Base-by-base conservation (phyloP, 2,329 filamentous ascomycete genomes). In the Fusarium illudens region DNA sequence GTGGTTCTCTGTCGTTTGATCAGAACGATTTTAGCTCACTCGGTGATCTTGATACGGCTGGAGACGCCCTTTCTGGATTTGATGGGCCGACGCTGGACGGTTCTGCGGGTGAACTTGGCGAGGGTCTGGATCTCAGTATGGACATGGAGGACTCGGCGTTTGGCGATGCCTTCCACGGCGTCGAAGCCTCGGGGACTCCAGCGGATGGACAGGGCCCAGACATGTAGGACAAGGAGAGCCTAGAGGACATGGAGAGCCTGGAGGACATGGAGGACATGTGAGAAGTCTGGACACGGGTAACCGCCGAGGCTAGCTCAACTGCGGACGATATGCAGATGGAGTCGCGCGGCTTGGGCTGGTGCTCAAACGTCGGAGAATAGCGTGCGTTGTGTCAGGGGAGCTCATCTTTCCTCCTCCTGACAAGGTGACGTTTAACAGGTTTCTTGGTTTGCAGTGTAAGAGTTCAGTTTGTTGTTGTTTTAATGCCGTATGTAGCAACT, bases 141-240 rank as follows among this genome's bases (percentile, higher is more conserved):
- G 90, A 90, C 66, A 86, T 93, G 82, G 91, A 93, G 48, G 91
- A 94, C 73, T 93, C 90, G 33, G 92, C 92, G 2, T 96, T 96
- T 80, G 92, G 92, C 3, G 92, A 96, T 71, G 92, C 92, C 1
- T 93, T 95, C 79, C 91, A 94, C 71, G 87, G 86, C 5, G 85
- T 89, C 12, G 84, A 83, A 19, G 72, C 75, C 39, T 75, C 75
- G 10, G 77, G 73, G 54, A 82, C 80, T 27, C 79, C 79, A 3
- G 77, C 73, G 17, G 76, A 78, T 17, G 74, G 71, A n/a, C 72
- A 78, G 29, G 71, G 71, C 22, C 75, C 77, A 17, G 75, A 79
- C 55, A 75, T 80, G 74, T 80, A 76, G 60, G 30, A 48, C 33
- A 34, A 36, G 50, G 12, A 39, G 34, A 39, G 39, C 19, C 30